Conservation (phyloP, 2,329 filamentous ascomycete species). For the Chrysoporthe cubensis region DNA sequence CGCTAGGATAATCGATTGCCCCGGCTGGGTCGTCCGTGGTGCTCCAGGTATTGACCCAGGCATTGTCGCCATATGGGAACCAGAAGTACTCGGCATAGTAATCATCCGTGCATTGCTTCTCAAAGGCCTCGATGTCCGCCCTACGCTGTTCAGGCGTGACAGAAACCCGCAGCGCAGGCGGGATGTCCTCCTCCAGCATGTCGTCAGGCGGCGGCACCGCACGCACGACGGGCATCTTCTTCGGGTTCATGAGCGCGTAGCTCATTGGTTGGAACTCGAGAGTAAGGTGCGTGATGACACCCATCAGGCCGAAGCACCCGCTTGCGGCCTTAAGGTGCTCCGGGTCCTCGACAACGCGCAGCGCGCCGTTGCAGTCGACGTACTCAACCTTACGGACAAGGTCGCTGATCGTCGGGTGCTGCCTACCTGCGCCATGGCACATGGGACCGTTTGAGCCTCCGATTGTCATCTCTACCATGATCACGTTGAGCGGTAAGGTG, state of each 20-base stretch:
- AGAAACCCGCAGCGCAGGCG: slow-evolving; percentile 40
- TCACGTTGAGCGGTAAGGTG: slow-evolving; percentile 49
- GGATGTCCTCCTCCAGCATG: slow-evolving; percentile 40
- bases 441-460: slow-evolving; percentile 50
- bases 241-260: slow-evolving; percentile 49
- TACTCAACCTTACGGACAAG: slow-evolving; percentile 52
- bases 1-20: slow-evolving; percentile 43
- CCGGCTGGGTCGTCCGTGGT: slow-evolving; percentile 38
- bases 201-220: slow-evolving; percentile 48
- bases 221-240: slow-evolving; percentile 46
- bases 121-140: slow-evolving; percentile 42
- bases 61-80: slow-evolving; percentile 50
- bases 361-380: slow-evolving; percentile 48
- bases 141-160: slow-evolving; percentile 40
- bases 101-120: slow-evolving; percentile 42
- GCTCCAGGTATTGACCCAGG: slow-evolving; percentile 54
- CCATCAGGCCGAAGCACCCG: slow-evolving; percentile 51
- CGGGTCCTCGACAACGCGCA: slow-evolving; percentile 44
- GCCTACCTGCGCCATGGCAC: slow-evolving; percentile 51
- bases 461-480: slow-evolving; percentile 53
- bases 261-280: slow-evolving; percentile 51
- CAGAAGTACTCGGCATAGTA: slow-evolving; percentile 56
- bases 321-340: slow-evolving; percentile 46
- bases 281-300: slow-evolving; percentile 53
- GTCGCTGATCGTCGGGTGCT: slow-evolving; percentile 49